These are phyloP conservation scores for Pseudognaphalium luteoalbum DNA, from an alignment of 129 eudicot species.

Conservation along the genomic window DNA sequence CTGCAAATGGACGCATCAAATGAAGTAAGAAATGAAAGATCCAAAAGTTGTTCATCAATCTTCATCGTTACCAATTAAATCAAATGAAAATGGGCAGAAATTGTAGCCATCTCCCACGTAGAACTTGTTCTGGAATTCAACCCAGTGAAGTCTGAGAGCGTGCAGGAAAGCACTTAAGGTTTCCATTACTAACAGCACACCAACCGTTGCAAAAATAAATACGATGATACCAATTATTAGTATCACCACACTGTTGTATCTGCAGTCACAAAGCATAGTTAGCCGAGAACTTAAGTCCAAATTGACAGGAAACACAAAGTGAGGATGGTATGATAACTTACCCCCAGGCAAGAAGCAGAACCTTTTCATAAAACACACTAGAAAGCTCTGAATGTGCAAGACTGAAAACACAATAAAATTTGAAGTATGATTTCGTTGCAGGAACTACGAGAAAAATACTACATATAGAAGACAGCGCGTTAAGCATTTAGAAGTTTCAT, in stretches of 20 bases:
- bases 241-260: conserved; percentile 60
- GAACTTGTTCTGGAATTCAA: conserved; percentile 81
- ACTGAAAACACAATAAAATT: conserved; percentile 43
- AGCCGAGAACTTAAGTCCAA: not conserved
- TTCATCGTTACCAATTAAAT: conserved; percentile 56
- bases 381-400: conserved; percentile 94
- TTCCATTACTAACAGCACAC: conserved; percentile 82
- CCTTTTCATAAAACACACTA: conserved; percentile 78
- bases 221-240: conserved; percentile 58
- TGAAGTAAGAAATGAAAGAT: not conserved
- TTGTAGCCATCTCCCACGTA: conserved; percentile 80
- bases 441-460: not conserved
- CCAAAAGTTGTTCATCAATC: conserved; percentile 37
- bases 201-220: conserved; percentile 77
- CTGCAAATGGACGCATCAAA: not conserved
- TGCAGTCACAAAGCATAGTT: conserved; percentile 31
- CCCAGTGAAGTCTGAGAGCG: conserved; percentile 95
- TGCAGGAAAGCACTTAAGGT: conserved; percentile 88
- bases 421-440: not conserved
- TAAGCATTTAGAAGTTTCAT: not conserved
- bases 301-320: not conserved
- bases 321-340: conserved; percentile 30
- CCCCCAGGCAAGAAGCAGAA: conserved; percentile 85
- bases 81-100: conserved; percentile 73
- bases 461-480: not conserved